These are phyloP conservation scores for Hymenoscyphus infarciens DNA, from an alignment of 2,329 filamentous ascomycete genomes.

Conservation along the genomic window DNA sequence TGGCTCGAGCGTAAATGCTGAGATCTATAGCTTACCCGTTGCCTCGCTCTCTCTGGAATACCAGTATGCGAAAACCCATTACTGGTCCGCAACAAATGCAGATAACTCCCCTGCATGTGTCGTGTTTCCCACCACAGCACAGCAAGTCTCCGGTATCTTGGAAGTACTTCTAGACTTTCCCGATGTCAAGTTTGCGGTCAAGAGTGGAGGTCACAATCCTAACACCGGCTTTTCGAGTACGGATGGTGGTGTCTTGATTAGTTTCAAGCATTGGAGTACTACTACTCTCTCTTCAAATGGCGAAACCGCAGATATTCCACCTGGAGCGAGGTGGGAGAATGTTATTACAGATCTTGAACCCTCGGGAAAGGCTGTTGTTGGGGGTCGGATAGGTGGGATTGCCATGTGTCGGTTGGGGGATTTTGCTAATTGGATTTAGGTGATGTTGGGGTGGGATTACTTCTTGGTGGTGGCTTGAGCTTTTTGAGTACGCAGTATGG, in stretches of 20 bases:
- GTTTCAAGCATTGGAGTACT: slow-evolving; percentile 34
- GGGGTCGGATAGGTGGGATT: slow-evolving; percentile 42
- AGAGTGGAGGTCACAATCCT: slow-evolving; percentile 42
- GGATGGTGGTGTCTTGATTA: slow-evolving; percentile 36
- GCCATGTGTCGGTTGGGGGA: neutral
- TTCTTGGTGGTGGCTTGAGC: slow-evolving; percentile 32
- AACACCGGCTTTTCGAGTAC: slow-evolving; percentile 39
- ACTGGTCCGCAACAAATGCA: slow-evolving; percentile 37
- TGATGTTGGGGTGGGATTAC: slow-evolving; percentile 41
- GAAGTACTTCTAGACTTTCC: slow-evolving; percentile 32
- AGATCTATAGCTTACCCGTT: neutral
- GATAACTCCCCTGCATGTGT: slow-evolving; percentile 38
- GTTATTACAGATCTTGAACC: slow-evolving; percentile 20
- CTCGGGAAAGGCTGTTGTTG: slow-evolving; percentile 35
- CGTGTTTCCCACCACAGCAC: slow-evolving; percentile 34
- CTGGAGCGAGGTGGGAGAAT: slow-evolving; percentile 30
- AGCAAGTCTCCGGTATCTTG: slow-evolving; percentile 36
- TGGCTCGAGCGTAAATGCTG: neutral
- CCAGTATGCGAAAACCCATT: slow-evolving; percentile 26
- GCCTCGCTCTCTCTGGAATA: slow-evolving; percentile 12
- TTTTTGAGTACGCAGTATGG: slow-evolving; percentile 39
- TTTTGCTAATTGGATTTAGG: slow-evolving; percentile 20
- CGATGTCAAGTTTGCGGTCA: slow-evolving; percentile 39
- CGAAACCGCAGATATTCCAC: slow-evolving; percentile 31
- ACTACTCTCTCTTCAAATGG: slow-evolving; percentile 29